Base-by-base conservation (phyloP, 2,329 filamentous ascomycete genomes). In the Thelonectria blattea region DNA sequence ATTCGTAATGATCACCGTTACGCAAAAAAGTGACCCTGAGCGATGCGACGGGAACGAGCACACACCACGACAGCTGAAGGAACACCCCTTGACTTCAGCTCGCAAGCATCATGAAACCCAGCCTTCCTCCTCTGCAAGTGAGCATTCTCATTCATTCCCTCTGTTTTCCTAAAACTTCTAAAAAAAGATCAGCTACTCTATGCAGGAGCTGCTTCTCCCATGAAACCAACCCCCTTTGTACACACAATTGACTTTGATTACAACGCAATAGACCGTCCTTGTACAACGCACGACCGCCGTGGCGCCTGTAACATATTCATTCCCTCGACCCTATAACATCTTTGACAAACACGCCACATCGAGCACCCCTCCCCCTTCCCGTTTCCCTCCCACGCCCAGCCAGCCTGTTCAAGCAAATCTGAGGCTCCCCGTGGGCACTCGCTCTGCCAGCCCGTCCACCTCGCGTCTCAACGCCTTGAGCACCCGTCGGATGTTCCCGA, bases 381-480 rank as follows among this genome's bases (percentile, higher is more conserved):
- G 22, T 47, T 30, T 22, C 45, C 22, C n/a, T 14, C 22, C 12
- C 20, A 17, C 45, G 22, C 17, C 18, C 30, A 20, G 11, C 30
- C 39, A 27, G 22, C 39, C 52, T 41, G 56, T 56, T 78, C 72
- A 83, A 68, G 78, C 74, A 70, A 82, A 84, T 51, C 81, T 77
- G 60, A 83, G 67, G 63, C 75, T 80, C 45, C 75, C 76, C 12
- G 75, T 72, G 4, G 78, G 75, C n/a, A 75, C 73, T 42, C 79
- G 73, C 68, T 80, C 79, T 18, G 79, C 72, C 51, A 83, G 62
- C 6, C 76, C 78, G 5, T 79, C 76, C 11, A 83, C 78, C 18
- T 81, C 76, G 52, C 81, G 75, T 65, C 75, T 76, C 49, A 81
- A 65, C 24, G 77, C 74, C 68, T 75, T 78, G 43, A 84, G 71